Conservation (phyloP, 371 early-diverging fungal genomes). For the Mortierella sp. region DNA sequence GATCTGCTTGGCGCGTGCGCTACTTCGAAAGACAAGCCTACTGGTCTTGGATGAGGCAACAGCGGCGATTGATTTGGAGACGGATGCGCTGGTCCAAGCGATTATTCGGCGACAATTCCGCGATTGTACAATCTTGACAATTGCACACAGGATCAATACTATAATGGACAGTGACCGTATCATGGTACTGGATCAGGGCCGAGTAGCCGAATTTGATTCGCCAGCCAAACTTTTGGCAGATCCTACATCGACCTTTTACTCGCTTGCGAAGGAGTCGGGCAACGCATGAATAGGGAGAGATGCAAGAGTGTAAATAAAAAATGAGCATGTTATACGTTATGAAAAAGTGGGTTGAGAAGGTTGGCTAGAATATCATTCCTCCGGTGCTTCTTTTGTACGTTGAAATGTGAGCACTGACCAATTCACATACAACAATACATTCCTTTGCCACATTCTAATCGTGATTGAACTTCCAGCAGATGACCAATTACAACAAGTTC, state of each 20-base stretch:
- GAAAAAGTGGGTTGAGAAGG: neutral
- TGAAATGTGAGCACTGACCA: too few relatives aligned
- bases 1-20: slow-evolving; percentile 88
- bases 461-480: neutral
- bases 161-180: slow-evolving; percentile 90
- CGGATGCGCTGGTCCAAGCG: slow-evolving; percentile 64
- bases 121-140: slow-evolving; percentile 90
- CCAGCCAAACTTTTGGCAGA: slow-evolving; percentile 75
- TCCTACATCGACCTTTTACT: slow-evolving; percentile 75
- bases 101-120: slow-evolving; percentile 88
- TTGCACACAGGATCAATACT: slow-evolving; percentile 93
- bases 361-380: neutral
- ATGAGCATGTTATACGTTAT: neutral
- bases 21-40: slow-evolving; percentile 79
- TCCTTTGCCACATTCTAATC: too few relatives aligned
- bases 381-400: too few relatives aligned
- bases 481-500: slow-evolving; percentile 12
- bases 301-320: neutral
- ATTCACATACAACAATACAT: too few relatives aligned
- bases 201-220: slow-evolving; percentile 84
- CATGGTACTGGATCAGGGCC: slow-evolving; percentile 84
- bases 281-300: slow-evolving; percentile 3
- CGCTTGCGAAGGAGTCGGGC: slow-evolving; percentile 80
- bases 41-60: slow-evolving; percentile 96
- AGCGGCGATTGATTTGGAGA: slow-evolving; percentile 88